Evolutionary conservation across 2,329 filamentous ascomycete genomes (phyloP), one percentile per base, ranked within the genome.

Genomic region (Paradendryphiella salina): DNA sequence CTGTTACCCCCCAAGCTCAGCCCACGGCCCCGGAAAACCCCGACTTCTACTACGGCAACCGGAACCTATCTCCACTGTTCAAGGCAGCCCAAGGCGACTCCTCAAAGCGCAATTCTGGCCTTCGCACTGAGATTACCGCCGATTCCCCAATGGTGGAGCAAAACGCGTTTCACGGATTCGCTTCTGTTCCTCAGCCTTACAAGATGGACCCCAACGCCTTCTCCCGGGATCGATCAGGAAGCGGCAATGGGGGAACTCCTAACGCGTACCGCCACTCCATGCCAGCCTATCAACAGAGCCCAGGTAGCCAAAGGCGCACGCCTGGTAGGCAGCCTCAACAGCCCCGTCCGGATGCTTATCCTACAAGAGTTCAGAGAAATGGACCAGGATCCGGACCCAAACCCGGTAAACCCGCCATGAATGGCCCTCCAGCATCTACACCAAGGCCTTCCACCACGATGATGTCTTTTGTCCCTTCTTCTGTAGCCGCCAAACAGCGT

Each of bases 61-160:
- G 73, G 33, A 79, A 79, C 53, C 75, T 80, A 28, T 78, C 77
- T 3, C 76, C 76, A 3, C 55, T 80, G 18, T 80, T 80, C 70
- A 75, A 78, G 56, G 76, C 76, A 26, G 75, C 75, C 11, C 74
- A 76, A 46, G 60, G 64, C n/a, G 75, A 78, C 33, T 71, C 74
- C 10, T 61, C 71, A 4, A 67, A 72, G 37, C 75, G 73, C 28
- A 73, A 75, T 23, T 78, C 77, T 26, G 66, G 69, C 41, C 68
- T 78, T 8, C 75, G 76, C 13, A 76, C 76, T 26, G 75, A 78
- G 49, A 63, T 77, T 34, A 71, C 65, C 8, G 65, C 69, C 10
- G 64, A 68, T 45, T 70, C 69, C 18, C 66, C 70, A 8, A 37
- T 63, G 13, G 46, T 64, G 14, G 47, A 58, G 14, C 66, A 66